Evolutionary conservation across 2,329 filamentous ascomycete genomes (phyloP), one percentile per base, ranked within the genome.

Genomic region (Pseudogymnoascus sp.): DNA sequence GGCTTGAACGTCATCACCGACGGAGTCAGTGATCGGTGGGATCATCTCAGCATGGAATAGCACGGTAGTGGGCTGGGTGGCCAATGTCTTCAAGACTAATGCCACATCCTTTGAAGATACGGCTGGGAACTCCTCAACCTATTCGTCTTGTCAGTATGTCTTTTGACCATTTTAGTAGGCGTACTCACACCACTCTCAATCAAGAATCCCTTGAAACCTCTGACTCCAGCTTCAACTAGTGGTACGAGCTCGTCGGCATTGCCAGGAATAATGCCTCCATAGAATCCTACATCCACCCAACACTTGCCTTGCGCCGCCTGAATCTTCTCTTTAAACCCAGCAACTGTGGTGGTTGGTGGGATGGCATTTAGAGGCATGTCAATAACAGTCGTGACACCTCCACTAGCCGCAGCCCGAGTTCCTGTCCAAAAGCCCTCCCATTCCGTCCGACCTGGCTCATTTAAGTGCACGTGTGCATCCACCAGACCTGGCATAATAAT

Each of bases 1-100:
- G 26, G 77, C 75, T 69, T 90, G 87, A 3, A 91, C 85, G 26
- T 85, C 84, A 72, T 94, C 90, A 60, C 89, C 88, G 1, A 92
- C 88, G 0, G 90, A 92, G 66, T 85, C 84, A 58, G 89, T 77
- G 66, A 92, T 89, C 15, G 91, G 90, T n/a, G 93, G 92, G 10
- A 95, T 87, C 92, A 97, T 97, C 75, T 99, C 94, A 62, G 94
- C 94, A 72, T 99, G 94, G 78, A 99, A 99, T 93, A 99, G 97
- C 69, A 97, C 85, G 0, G 92, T 96, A 1, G 94, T 97, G 15
- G 90, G 83, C 60, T 87, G 83, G 68, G 90, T 85, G 64, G 89
- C 89, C 64, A 99, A 83, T 54, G 88, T 89, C 31, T 79, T 78
- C 83, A 99, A 92, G 44, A 89, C 92, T 39, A 89, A 82, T 1